Evolutionary conservation across 345 rosid genomes (phyloP), one percentile per base, ranked within the genome.

Genomic region (Zanthoxylum bungeanum): DNA sequence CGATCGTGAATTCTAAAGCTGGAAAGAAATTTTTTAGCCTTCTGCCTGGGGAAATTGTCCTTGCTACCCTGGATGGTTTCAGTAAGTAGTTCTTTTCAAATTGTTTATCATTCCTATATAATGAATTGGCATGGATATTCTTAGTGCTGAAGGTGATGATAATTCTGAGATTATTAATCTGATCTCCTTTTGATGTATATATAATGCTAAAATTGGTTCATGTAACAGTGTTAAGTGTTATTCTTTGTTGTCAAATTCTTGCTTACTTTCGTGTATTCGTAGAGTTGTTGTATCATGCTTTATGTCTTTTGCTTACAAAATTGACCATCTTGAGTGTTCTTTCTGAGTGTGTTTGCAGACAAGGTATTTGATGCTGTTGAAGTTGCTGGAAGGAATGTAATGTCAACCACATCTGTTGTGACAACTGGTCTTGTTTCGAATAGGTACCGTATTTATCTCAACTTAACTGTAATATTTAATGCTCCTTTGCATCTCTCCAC

Each of bases 21-120:
- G 98, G 99, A 46, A 89, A 85, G 85, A 94, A 89, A 75, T 85
- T 94, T 63, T 89, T 88, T 64, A 90, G 90, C 61, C 85, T 90
- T 59, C 76, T 94, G 59, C 98, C 99, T 31, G 98, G 97, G 66
- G 91, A 94, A 85, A 83, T 94, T 33, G 81, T 92, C 69, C 97
- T 94, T 34, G 99, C 99, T 72, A 88, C 97, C 68, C 86, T 94
- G 72, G 99, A 90, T 80, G 97, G 99, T 73, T 94, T 92, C 64
- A 87, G 98, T 92, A 81, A 94, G 97, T 76, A n/a, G 7, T 66
- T 64, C 61, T 34, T 55, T 63, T 56, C 4, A 6, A 19, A 8
- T 53, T 51, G 22, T 47, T 19, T 50, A 2, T 17, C 49, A n/a
- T 24, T 68, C 4, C 17, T 25, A 7, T 25, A 61, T 21, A n/a